Evolutionary conservation across 2,329 filamentous ascomycete genomes (phyloP).

Genomic region (Fusarium sarcochroum): DNA sequence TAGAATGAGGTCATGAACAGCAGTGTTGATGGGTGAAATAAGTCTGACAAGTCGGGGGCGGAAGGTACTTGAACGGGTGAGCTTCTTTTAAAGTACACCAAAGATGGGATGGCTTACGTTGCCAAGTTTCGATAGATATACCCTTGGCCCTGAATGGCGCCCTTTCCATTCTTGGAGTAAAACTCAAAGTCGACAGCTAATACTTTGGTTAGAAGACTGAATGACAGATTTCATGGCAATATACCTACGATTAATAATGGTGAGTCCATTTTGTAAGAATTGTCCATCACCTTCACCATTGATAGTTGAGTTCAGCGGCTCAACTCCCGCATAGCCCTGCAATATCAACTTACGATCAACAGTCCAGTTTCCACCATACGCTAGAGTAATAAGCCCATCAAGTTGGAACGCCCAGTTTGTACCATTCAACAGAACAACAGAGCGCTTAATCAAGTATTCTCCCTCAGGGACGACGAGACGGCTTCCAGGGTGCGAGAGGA

Average conservation of each 20-base stretch:
- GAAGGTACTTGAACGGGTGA: not conserved
- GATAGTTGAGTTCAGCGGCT: slow-evolving; percentile 2
- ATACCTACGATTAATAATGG: not conserved
- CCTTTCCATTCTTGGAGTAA: not conserved
- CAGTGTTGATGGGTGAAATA: not conserved
- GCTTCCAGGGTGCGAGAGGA: not conserved
- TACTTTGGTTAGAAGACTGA: not conserved
- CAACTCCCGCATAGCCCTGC: slow-evolving; percentile 2
- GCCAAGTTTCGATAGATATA: slow-evolving; percentile 2
- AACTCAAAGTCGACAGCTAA: not conserved
- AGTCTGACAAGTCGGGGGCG: slow-evolving; percentile 1
- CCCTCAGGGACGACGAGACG: not conserved
- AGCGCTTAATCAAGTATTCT: not conserved
- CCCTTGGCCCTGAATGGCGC: not conserved
- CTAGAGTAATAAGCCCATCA: not conserved
- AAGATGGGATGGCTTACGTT: not conserved
- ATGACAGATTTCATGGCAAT: not conserved
- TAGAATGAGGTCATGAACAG: not conserved
- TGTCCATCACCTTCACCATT: slow-evolving; percentile 9
- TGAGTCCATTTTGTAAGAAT: slow-evolving; percentile 1
- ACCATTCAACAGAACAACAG: not conserved
- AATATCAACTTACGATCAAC: slow-evolving; percentile 8
- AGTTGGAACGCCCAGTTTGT: slow-evolving; percentile 4
- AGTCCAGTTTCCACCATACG: not conserved
- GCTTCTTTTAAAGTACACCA: rapidly evolving